phyloP scores from a whole-genome alignment of 805 yeast genomes.

The Candida nanaspora region DNA sequence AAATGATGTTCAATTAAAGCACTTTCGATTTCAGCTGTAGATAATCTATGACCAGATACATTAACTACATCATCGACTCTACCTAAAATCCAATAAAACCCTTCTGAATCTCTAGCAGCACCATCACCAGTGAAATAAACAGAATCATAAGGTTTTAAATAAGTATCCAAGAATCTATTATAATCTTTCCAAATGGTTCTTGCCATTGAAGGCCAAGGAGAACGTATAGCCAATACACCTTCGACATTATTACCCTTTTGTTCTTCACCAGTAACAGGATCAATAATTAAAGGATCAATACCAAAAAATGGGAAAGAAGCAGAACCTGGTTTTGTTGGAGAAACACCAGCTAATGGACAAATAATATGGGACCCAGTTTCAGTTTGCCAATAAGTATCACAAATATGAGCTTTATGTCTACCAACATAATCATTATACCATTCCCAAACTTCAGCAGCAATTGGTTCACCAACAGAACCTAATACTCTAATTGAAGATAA shows the following conservation, averaged over 20 bases:
- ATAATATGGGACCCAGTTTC: slow-evolving; percentile 79
- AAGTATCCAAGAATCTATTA: slow-evolving; percentile 70
- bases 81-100: slow-evolving; percentile 80
- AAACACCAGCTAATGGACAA: slow-evolving; percentile 68
- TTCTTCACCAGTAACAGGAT: slow-evolving; percentile 69
- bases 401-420: slow-evolving; percentile 58
- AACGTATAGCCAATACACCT: slow-evolving; percentile 69
- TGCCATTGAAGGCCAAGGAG: slow-evolving; percentile 83
- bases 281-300: slow-evolving; percentile 63
- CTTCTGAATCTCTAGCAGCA: slow-evolving; percentile 80
- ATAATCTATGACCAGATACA: slow-evolving; percentile 78
- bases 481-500: slow-evolving; percentile 58
- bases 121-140: slow-evolving; percentile 86
- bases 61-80: slow-evolving; percentile 87
- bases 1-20: slow-evolving; percentile 65
- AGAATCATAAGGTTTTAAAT: slow-evolving; percentile 74
- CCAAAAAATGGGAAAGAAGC: slow-evolving; percentile 85
- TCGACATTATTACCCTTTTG: slow-evolving; percentile 63
- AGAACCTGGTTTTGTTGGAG: slow-evolving; percentile 80
- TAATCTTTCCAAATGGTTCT: slow-evolving; percentile 78
- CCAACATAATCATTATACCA: slow-evolving; percentile 76
- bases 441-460: slow-evolving; percentile 81
- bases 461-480: slow-evolving; percentile 85
- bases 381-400: slow-evolving; percentile 88
- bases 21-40: slow-evolving; percentile 87